A percentile compares a stretch with the other conserved stretches of the same genome.
phyloP scores from a whole-genome alignment of 176 grass and related monocot genomes.

The Themeda triandra region DNA sequence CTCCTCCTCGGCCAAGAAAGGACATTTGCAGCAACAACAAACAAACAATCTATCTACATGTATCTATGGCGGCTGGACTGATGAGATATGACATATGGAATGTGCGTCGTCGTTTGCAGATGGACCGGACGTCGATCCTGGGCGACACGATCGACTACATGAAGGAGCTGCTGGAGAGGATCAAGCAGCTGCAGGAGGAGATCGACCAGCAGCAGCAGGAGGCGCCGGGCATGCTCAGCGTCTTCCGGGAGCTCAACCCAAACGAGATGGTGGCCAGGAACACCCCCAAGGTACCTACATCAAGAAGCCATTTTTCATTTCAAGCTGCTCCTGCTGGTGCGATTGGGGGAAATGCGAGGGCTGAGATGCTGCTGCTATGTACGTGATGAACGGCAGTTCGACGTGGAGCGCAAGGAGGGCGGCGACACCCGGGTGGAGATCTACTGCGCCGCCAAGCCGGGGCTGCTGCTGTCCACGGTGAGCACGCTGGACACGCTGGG shows the following conservation, averaged over 20 bases:
- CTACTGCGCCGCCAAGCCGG: conserved; percentile 86
- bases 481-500: conserved; percentile 83
- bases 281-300: conserved; percentile 74
- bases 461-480: conserved; percentile 83
- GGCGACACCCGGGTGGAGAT: conserved; percentile 85
- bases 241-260: conserved; percentile 73
- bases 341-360: background rate
- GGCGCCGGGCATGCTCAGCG: conserved; percentile 50
- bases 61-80: background rate
- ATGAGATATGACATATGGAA: background rate
- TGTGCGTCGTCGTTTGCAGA: conserved; percentile 30
- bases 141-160: conserved; percentile 99
- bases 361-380: background rate
- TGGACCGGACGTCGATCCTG: conserved; percentile 96
- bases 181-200: conserved; percentile 76
- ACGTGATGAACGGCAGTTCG: conserved; percentile 31
- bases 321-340: background rate
- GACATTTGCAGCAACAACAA: background rate
- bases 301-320: too few species aligned
- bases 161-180: conserved; percentile 96
- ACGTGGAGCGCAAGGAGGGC: conserved; percentile 72
- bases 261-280: conserved; percentile 86
- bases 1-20: background rate
- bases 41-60: background rate
- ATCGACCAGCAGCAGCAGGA: conserved; percentile 32